A percentile compares a stretch with the other conserved stretches of the same genome.
phyloP scores from a whole-genome alignment of 73 alveolate genomes.

The Symbiodinium natans region DNA sequence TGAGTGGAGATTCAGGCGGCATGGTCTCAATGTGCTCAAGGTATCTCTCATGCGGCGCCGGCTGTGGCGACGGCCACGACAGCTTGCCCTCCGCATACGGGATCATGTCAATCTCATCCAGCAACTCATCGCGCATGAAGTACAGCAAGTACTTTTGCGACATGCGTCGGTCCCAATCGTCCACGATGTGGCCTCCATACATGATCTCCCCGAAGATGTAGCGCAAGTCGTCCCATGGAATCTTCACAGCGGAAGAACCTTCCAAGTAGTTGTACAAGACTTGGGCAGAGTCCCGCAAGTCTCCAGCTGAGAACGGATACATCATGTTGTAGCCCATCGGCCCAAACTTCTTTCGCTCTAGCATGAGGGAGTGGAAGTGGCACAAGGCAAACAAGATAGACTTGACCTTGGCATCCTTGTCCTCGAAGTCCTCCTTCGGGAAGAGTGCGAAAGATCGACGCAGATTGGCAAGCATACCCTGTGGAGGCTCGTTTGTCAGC shows the following conservation, averaged over 20 bases:
- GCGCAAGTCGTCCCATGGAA: constrained; percentile 96
- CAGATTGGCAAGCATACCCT: constrained; percentile 99
- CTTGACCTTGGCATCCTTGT: constrained; percentile 99
- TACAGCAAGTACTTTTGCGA: constrained; percentile 98
- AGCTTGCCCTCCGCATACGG: constrained; percentile 98
- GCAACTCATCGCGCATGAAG: constrained; percentile 99
- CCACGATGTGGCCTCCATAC: constrained; percentile 99
- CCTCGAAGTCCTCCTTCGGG: constrained; percentile 99
- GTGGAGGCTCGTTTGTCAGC: constrained; percentile 99
- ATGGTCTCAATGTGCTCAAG: constrained; percentile 99
- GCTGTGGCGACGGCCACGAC: constrained; percentile 78
- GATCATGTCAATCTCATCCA: constrained; percentile 99
- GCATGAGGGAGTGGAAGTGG: constrained; percentile 99
- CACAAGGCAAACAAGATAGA: constrained; percentile 99
- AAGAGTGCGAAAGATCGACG: constrained; percentile 99
- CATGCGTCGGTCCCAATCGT: constrained; percentile 99
- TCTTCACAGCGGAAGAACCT: constrained; percentile 93
- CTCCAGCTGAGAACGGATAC: constrained; percentile 99
- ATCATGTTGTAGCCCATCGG: constrained; percentile 99
- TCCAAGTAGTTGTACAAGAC: constrained; percentile 96
- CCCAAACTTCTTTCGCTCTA: constrained; percentile 99
- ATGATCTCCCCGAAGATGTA: constrained; percentile 99
- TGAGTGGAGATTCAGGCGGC: constrained; percentile 96
- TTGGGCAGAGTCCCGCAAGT: constrained; percentile 99
- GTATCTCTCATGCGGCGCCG: constrained; percentile 95